Evolutionary conservation across 2,329 filamentous ascomycete species (phyloP), one percentile per base, ranked within the genome.

Genomic region (Coleophoma eucalyptorum): DNA sequence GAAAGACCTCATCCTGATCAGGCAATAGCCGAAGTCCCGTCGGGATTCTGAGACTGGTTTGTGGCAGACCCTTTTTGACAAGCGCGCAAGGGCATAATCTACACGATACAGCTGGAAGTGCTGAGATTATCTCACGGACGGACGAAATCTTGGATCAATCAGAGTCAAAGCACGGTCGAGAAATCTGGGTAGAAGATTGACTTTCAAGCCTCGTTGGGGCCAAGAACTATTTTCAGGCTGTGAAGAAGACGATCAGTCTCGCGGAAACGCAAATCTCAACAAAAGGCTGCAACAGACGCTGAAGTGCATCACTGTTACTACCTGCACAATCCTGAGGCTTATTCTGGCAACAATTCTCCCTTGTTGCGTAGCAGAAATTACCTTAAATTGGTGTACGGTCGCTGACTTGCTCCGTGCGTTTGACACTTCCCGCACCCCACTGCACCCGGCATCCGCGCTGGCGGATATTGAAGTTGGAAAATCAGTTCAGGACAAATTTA

Each of bases 391-490:
- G 54, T 54, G 55, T 52, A 60, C 49, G 52, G 54, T 57, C 54
- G 53, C 31, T 26, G 26, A 44, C 19, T 44, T 44, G 42, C 42
- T 51, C 61, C 58, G 62, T 65, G 59, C 62, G 53, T 54, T 51
- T 59, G 52, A 52, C 51, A 60, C 42, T 58, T 57, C 50, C 56
- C 55, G 50, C 52, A 44, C 33, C 48, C 55, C 56, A 55, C 46
- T 51, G 45, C 54, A 57, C 54, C 59, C 59, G 52, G 54, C 48
- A 58, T 48, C 61, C 60, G 54, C 51, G 59, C 60, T 63, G 56
- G 59, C 58, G 59, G 57, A 56, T 58, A 58, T 50, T 51, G 44
- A 50, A 57, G 49, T 50, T 58, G 46, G 53, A 49, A 57, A 56
- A 56, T 51, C 33, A 55, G 52, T 49, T 60, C 45, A 53, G 57